Conservation (phyloP, 495 filamentous ascomycete species). For the Annulohypoxylon stygium region DNA sequence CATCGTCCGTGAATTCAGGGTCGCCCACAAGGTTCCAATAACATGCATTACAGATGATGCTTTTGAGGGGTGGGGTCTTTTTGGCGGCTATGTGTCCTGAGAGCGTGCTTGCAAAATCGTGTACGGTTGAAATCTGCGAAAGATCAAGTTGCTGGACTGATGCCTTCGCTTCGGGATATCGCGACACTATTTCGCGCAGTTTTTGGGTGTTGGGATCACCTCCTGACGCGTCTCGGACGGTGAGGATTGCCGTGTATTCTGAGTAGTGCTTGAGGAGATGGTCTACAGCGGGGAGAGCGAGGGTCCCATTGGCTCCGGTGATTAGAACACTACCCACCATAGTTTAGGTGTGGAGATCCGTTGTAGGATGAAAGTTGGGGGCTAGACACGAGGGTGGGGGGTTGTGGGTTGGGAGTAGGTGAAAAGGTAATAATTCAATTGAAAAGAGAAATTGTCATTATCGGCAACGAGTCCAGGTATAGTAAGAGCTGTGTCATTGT, state of each 20-base stretch:
- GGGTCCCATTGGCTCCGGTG: constrained; percentile 64
- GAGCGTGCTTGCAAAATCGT: constrained; percentile 51
- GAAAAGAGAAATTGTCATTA: background rate
- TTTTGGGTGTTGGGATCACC: constrained; percentile 58
- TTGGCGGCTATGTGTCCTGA: constrained; percentile 47
- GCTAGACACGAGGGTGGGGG: background rate
- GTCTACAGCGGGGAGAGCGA: constrained; percentile 59
- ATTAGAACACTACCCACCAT: constrained; percentile 58
- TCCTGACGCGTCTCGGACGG: constrained; percentile 58
- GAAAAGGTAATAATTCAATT: background rate
- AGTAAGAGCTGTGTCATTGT: background rate
- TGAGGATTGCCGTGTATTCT: constrained; percentile 55
- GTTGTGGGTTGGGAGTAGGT: background rate
- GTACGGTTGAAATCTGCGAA: constrained; percentile 50
- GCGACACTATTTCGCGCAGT: constrained; percentile 52
- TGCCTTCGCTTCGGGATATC: constrained; percentile 48
- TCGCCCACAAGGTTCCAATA: constrained; percentile 57
- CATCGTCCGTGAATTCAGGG: constrained; percentile 55
- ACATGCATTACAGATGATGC: constrained; percentile 62
- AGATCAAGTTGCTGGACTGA: constrained; percentile 59
- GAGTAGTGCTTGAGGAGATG: constrained; percentile 57
- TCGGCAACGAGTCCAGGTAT: background rate
- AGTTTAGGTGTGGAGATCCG: background rate
- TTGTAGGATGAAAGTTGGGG: background rate
- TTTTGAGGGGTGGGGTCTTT: constrained; percentile 51